Percentiles rank a stretch among this genome's conserved stretches.
phyloP scores from a whole-genome alignment of 345 rosid species.

The Populus tremula region DNA sequence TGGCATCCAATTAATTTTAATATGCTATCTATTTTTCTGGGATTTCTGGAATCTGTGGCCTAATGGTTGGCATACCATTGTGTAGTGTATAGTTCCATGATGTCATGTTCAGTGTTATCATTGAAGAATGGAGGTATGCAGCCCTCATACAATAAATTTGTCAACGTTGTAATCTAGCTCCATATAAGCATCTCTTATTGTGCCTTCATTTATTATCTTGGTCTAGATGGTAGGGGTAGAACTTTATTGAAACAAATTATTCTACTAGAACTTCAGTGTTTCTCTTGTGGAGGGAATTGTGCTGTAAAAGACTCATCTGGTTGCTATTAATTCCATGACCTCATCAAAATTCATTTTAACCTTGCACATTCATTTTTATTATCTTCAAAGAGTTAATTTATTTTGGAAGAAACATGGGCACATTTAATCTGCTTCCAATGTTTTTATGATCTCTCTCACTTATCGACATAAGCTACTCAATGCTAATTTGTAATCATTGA shows the following conservation, averaged over 20 bases:
- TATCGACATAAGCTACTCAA: constrained; percentile 20
- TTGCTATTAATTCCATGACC: background rate
- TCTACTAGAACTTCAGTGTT: background rate
- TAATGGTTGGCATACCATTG: background rate
- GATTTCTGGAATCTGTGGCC: background rate
- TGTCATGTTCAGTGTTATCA: background rate
- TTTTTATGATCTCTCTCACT: background rate
- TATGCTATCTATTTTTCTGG: background rate
- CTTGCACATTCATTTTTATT: background rate
- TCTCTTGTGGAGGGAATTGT: background rate
- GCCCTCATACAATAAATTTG: background rate
- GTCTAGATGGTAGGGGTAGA: background rate
- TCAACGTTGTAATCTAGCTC: background rate
- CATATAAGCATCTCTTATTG: background rate
- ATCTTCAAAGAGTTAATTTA: background rate
- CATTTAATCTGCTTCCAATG: background rate
- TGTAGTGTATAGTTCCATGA: background rate
- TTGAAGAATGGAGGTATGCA: background rate
- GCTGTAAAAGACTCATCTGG: background rate
- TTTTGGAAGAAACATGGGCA: background rate
- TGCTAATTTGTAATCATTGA: constrained; percentile 16
- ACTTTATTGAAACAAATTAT: background rate
- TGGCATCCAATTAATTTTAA: background rate
- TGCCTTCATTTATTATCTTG: background rate
- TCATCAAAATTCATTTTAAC: background rate